A percentile compares a stretch with the other conserved stretches of the same genome.
Conservation (phyloP, 163 green algal species). For the Scenedesmus sp. region DNA sequence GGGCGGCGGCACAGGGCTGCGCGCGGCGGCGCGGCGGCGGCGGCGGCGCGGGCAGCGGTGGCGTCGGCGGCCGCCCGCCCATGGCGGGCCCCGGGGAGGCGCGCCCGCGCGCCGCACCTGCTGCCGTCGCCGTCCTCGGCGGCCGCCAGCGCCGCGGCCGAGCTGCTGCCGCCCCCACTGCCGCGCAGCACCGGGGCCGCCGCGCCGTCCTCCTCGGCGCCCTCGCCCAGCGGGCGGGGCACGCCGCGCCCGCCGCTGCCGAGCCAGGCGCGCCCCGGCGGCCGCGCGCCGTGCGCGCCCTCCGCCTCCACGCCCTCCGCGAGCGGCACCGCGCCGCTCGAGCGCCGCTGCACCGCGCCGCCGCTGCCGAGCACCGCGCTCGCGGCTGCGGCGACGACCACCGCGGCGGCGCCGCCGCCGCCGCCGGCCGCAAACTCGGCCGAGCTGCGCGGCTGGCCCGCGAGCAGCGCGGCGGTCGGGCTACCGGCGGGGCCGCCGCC, state of each 20-base stretch:
- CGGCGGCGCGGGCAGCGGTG: not conserved
- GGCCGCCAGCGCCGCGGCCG: too few relatives aligned
- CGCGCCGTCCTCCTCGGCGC: too few relatives aligned
- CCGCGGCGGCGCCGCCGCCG: not conserved
- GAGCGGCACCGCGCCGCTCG: slow-evolving; percentile 4
- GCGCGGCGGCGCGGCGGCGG: not conserved
- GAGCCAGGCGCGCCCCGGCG: too few relatives aligned
- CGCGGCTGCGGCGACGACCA: not conserved
- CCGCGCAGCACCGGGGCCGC: too few relatives aligned
- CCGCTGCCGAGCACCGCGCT: not conserved
- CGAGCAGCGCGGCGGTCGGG: too few relatives aligned
- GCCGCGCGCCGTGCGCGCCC: not conserved
- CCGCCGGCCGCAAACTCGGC: not conserved
- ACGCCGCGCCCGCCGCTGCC: too few relatives aligned
- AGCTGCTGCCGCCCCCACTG: too few relatives aligned
- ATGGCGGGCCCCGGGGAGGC: too few relatives aligned
- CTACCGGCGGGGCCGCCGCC: not conserved
- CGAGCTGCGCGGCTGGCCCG: not conserved
- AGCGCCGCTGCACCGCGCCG: not conserved
- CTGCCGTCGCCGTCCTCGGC: too few relatives aligned
- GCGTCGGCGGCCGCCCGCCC: not conserved
- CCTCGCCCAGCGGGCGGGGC: too few relatives aligned
- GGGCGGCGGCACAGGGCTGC: not conserved
- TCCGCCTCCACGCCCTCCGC: slow-evolving; percentile 6
- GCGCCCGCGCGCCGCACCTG: too few relatives aligned